Percentiles rank a stretch among this genome's conserved stretches.
phyloP scores from a whole-genome alignment of 140 eudicot species.

The Bidens hawaiensis region DNA sequence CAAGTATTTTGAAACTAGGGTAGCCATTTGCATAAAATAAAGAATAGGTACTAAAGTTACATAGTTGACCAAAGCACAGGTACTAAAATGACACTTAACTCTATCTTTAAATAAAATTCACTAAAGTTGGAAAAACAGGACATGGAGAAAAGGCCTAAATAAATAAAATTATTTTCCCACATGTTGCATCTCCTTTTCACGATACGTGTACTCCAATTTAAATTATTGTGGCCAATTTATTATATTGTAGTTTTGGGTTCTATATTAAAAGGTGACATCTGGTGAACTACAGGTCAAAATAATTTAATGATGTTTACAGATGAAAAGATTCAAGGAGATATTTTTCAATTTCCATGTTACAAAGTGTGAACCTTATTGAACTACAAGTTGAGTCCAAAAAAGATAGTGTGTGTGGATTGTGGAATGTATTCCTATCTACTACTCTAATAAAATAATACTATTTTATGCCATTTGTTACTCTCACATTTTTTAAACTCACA shows the following conservation, averaged over 20 bases:
- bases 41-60: too few relatives aligned
- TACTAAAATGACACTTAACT: too few relatives aligned
- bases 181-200: constrained; percentile 18
- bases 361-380: background rate
- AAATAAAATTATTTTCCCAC: constrained; percentile 1
- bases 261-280: constrained; percentile 4
- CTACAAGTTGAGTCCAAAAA: background rate
- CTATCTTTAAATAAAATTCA: too few relatives aligned
- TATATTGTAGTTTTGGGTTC: background rate
- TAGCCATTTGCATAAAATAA: too few relatives aligned
- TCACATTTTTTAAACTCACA: too few relatives aligned
- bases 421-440: too few relatives aligned
- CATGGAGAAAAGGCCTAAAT: background rate
- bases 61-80: too few relatives aligned
- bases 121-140: background rate
- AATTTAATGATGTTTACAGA: background rate
- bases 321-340: constrained; percentile 4
- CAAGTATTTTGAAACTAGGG: too few relatives aligned
- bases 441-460: too few relatives aligned
- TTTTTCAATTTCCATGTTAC: background rate
- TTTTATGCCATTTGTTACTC: too few relatives aligned
- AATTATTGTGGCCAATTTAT: background rate
- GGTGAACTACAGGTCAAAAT: constrained; percentile 9
- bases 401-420: background rate
- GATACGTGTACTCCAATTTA: constrained; percentile 25